Conservation (phyloP, 2,329 filamentous ascomycete species). For the Exophiala lecanii-corni region DNA sequence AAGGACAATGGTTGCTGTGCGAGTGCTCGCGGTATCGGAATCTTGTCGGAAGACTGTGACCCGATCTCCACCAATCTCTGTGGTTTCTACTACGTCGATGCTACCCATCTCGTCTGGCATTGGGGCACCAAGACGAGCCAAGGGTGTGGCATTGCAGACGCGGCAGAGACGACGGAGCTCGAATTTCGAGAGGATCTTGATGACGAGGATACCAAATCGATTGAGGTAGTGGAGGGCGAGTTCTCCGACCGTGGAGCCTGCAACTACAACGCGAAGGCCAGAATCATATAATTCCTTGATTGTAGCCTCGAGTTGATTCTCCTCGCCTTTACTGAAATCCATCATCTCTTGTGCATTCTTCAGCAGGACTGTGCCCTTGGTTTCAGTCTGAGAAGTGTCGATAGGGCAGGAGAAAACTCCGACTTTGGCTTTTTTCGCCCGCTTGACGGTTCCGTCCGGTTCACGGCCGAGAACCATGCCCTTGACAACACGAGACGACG, state of each 20-base stretch:
- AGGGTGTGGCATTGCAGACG: constrained; percentile 92
- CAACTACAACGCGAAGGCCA: constrained; percentile 84
- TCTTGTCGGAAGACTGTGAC: constrained; percentile 99
- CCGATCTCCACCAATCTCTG: constrained; percentile 95
- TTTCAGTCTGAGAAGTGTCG: constrained; percentile 94
- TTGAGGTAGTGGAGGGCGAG: constrained; percentile 97
- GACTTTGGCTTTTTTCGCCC: constrained; percentile 88
- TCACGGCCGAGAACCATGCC: constrained; percentile 98
- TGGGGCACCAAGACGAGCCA: constrained; percentile 88
- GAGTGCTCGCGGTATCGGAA: constrained; percentile 68
- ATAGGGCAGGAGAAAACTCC: constrained; percentile 95
- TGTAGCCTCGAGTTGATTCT: constrained; percentile 78
- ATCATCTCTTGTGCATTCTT: constrained; percentile 99
- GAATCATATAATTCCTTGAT: constrained; percentile 97
- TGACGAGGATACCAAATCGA: constrained; percentile 89
- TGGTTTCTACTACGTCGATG: constrained; percentile 91
- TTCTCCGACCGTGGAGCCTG: constrained; percentile 90
- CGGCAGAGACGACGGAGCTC: constrained; percentile 92
- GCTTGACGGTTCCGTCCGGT: constrained; percentile 88
- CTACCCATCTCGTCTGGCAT: constrained; percentile 99
- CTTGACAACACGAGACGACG: constrained; percentile 90
- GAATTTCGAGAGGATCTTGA: constrained; percentile 97
- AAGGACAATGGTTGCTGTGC: constrained; percentile 90
- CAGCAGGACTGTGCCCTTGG: constrained; percentile 93
- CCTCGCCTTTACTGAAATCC: constrained; percentile 96